Conservation (phyloP, 768 basidiomycete genomes). For the Naganishia onofrii region DNA sequence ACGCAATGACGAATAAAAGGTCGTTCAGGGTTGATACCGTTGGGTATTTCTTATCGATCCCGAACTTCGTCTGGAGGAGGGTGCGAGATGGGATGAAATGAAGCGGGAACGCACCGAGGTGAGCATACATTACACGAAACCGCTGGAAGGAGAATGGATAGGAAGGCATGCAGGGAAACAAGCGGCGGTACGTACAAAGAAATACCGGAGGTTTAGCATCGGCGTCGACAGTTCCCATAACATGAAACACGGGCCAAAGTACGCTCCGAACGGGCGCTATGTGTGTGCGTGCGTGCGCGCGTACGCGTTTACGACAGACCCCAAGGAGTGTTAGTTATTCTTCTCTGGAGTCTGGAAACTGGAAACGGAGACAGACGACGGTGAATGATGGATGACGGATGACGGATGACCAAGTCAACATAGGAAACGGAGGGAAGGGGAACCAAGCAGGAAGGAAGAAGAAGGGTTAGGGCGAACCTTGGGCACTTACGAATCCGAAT, state of each 20-base stretch:
- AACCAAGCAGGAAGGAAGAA: slow-evolving; percentile 1
- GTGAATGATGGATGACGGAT: too few relatives aligned
- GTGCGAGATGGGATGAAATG: too few relatives aligned
- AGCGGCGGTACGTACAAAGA: slow-evolving; percentile 44
- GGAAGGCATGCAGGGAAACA: too few relatives aligned
- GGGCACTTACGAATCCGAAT: slow-evolving; percentile 69
- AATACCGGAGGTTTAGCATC: slow-evolving; percentile 87
- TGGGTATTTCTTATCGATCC: slow-evolving; percentile 68
- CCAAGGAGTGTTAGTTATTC: not conserved
- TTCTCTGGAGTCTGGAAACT: too few relatives aligned
- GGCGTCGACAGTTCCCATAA: slow-evolving; percentile 83
- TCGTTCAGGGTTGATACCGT: slow-evolving; percentile 71
- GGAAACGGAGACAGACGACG: not conserved
- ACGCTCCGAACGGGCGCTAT: slow-evolving; percentile 71
- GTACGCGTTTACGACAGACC: too few relatives aligned
- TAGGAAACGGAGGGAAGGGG: too few relatives aligned
- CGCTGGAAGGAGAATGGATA: too few relatives aligned
- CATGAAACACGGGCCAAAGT: slow-evolving; percentile 72
- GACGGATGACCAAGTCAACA: too few relatives aligned
- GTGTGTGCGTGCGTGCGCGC: too few relatives aligned
- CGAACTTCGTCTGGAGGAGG: slow-evolving; percentile 45
- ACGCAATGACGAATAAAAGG: slow-evolving; percentile 63
- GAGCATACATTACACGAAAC: too few relatives aligned
- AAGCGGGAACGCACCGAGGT: too few relatives aligned
- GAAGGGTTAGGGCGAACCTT: slow-evolving; percentile 26